phyloP scores from a whole-genome alignment of 768 basidiomycete species.

The Hemileccinum rubropunctum region DNA sequence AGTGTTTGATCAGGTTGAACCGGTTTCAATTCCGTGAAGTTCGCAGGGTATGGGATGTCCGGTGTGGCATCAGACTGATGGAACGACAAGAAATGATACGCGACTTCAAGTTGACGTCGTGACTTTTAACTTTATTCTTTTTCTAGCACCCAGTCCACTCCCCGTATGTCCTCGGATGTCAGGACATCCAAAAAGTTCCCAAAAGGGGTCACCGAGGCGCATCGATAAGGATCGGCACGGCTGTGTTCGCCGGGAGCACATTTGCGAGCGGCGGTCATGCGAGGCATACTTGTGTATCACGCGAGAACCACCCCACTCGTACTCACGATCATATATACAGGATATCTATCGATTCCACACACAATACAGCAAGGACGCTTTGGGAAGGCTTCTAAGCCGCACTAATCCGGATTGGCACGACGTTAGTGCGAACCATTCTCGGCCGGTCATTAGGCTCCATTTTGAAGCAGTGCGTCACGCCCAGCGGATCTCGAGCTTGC shows the following conservation, averaged over 20 bases:
- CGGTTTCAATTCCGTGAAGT: constrained; percentile 6
- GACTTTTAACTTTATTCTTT: constrained; percentile 19
- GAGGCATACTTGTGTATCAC: constrained; percentile 10
- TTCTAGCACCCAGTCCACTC: constrained; percentile 2
- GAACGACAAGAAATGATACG: constrained; percentile 9
- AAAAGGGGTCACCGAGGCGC: constrained; percentile 20
- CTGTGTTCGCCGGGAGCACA: constrained; percentile 10
- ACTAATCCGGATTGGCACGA: constrained; percentile 24
- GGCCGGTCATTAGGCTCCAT: constrained; percentile 12
- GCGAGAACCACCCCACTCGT: constrained; percentile 12
- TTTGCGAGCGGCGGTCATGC: constrained; percentile 14
- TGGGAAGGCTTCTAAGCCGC: constrained; percentile 22
- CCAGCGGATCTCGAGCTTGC: constrained; percentile 21
- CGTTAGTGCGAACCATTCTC: constrained; percentile 20
- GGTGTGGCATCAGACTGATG: constrained; percentile 14
- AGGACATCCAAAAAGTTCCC: neutral
- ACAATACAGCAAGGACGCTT: constrained; percentile 5
- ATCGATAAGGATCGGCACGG: constrained; percentile 31
- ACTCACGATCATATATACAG: constrained; percentile 23
- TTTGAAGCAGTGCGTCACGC: constrained; percentile 8
- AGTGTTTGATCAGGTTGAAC: constrained; percentile 18
- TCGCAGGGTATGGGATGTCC: neutral
- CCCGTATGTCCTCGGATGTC: constrained; percentile 21
- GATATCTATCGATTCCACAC: constrained; percentile 8
- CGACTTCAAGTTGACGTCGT: constrained; percentile 11